phyloP scores from a whole-genome alignment of 1,139 yeast species.

The Meyerozyma guilliermondii region DNA sequence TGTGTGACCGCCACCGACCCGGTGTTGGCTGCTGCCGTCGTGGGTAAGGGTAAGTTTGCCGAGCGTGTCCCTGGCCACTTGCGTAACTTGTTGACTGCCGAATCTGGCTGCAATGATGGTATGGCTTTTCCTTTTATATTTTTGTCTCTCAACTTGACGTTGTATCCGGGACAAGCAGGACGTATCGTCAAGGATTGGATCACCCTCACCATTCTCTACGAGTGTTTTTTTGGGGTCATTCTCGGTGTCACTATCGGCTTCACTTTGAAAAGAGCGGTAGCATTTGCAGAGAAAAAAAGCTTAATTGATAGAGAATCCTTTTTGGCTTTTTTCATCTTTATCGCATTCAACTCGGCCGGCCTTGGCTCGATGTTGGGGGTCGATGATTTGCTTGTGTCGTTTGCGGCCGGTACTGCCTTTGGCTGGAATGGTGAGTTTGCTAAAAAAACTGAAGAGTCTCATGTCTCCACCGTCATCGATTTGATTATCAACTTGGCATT shows the following conservation, averaged over 20 bases:
- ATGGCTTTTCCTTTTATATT: conserved; percentile 96
- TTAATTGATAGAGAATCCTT: conserved; percentile 92
- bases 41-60: conserved; percentile 97
- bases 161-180: conserved; percentile 59
- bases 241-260: conserved; percentile 79
- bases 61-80: conserved; percentile 94
- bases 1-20: conserved; percentile 98
- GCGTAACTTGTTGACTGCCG: conserved; percentile 84
- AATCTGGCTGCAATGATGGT: conserved; percentile 96
- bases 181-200: conserved; percentile 84
- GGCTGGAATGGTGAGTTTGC: conserved; percentile 97
- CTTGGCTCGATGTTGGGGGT: conserved; percentile 89
- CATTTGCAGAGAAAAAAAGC: conserved; percentile 68
- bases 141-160: conserved; percentile 63
- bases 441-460: conserved; percentile 80
- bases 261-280: conserved; percentile 65
- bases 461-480: conserved; percentile 90
- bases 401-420: conserved; percentile 94
- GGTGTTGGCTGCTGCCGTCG: conserved; percentile 95
- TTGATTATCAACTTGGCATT: conserved; percentile 77
- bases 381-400: conserved; percentile 88
- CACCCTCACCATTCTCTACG: conserved; percentile 74
- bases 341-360: conserved; percentile 89
- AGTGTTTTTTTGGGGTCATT: conserved; percentile 79
- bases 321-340: conserved; percentile 80